Percentiles rank a stretch among this genome's conserved stretches.
Conservation (phyloP, 2,329 filamentous ascomycete species). For the Aspergillus caelatus region DNA sequence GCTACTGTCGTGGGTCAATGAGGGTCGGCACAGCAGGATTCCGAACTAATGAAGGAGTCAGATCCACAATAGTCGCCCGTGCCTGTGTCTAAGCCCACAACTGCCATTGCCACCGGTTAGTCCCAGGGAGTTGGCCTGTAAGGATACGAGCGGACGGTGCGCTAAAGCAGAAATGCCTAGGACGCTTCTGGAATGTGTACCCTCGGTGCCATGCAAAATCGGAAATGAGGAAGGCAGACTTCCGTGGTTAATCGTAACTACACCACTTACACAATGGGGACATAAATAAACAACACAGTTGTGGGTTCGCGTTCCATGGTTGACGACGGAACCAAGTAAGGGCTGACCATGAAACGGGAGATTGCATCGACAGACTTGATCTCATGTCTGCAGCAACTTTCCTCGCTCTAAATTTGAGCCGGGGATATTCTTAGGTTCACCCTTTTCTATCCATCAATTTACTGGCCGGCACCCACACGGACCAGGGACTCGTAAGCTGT, state of each 20-base stretch:
- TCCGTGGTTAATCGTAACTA: background rate
- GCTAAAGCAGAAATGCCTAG: background rate
- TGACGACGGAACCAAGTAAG: conserved; percentile 14
- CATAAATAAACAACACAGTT: conserved; percentile 21
- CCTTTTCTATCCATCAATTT: background rate
- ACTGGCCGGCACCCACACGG: background rate
- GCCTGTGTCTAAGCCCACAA: conserved; percentile 4
- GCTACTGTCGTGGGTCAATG: background rate
- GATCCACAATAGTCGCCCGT: conserved; percentile 1
- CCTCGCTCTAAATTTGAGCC: background rate
- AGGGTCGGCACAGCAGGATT: background rate
- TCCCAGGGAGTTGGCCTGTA: background rate
- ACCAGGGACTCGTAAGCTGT: conserved; percentile 10
- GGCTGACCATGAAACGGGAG: conserved; percentile 2
- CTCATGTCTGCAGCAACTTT: background rate
- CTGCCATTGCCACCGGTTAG: conserved; percentile 2
- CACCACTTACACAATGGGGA: conserved; percentile 7
- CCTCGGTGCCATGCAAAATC: background rate
- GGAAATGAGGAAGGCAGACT: background rate
- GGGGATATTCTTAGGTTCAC: background rate
- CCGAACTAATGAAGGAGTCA: background rate
- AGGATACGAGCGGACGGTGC: background rate
- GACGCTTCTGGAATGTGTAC: background rate
- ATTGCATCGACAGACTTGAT: background rate
- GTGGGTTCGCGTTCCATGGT: conserved; percentile 18